phyloP scores from a whole-genome alignment of 2,329 filamentous ascomycete species.

The Xylaria sp. region DNA sequence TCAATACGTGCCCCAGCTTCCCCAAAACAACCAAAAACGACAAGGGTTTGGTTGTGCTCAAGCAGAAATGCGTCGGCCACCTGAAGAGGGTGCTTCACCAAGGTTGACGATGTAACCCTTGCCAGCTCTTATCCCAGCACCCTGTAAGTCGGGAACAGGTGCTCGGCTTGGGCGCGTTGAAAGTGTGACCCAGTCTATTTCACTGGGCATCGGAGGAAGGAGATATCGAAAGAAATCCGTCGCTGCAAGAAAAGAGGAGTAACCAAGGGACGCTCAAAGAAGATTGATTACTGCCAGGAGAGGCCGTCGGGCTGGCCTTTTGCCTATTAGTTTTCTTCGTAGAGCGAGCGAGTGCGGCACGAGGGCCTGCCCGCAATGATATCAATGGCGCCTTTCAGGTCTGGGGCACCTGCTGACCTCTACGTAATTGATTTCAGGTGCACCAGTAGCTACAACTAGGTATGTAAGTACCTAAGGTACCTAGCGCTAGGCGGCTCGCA shows the following conservation, averaged over 20 bases:
- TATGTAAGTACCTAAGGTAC: too few species aligned
- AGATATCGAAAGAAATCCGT: background rate
- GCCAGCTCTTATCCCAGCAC: background rate
- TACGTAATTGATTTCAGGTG: constrained; percentile 20
- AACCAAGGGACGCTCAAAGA: too few species aligned
- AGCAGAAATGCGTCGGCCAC: background rate
- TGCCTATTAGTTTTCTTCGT: background rate
- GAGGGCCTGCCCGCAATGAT: constrained; percentile 18
- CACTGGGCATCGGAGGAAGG: background rate
- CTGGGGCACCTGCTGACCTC: background rate
- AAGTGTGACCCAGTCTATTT: too few species aligned
- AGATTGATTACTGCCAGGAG: background rate
- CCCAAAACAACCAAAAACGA: constrained; percentile 3
- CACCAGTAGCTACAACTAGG: too few species aligned
- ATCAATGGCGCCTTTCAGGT: constrained; percentile 22
- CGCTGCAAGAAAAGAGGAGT: background rate
- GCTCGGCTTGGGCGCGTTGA: background rate
- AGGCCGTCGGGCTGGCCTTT: background rate
- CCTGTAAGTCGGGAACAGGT: background rate
- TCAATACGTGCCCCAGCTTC: constrained; percentile 16
- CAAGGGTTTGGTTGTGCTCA: constrained; percentile 6
- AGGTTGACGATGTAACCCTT: background rate
- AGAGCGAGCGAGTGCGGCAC: background rate
- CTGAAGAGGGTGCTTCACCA: constrained; percentile 1
- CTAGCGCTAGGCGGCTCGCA: background rate